Base-by-base conservation (phyloP, 352 stramenopile genomes). In the Globisporangium acanthophoron region DNA sequence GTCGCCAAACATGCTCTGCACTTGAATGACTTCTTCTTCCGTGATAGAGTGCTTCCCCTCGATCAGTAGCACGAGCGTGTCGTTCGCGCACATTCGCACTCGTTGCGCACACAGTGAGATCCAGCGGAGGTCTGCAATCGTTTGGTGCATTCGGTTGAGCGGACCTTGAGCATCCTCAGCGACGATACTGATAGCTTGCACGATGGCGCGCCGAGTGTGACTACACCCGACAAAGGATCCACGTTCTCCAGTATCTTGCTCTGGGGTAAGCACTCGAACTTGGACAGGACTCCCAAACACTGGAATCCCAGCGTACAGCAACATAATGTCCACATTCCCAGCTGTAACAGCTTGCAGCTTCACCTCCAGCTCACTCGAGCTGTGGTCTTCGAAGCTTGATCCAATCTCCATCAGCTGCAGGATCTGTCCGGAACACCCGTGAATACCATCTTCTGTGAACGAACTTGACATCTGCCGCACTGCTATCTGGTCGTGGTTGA, bases 61-160 rank as follows among this genome's bases (percentile, higher is more conserved):
- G 15, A 65, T 15, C 1, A 65, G 39, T 9, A 65, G 53, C 21
- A 53, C 41, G 21, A 65, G 20, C 0, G 29, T 47, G 46, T 60
- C 59, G 29, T 29, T 48, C 8, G 39, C 21, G 11, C 21, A 35
- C 1, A 65, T 47, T 5, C 53, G 59, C 27, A 61, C 29, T 20
- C 39, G 52, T 7, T 44, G 52, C 7, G 6, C 16, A n/a, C 0
- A 18, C 11, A 16, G n/a, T 41, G 39, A 20, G 6, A 5, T 27
- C 59, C 59, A 65, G 13, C n/a, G 9, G 20, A 61, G 37, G 37
- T 61, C 53, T 1, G 49, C 53, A 2, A 65, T 7, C 18, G 21
- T 16, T 6, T 13, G 43, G 11, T 48, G 20, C 5, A 24, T 15
- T 0, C 9, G 13, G 12, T 16, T 2, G 8, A n/a, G n/a, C 15